Evolutionary conservation across 148 eudicot genomes (phyloP).

Genomic region (Heliosperma pusillum): DNA sequence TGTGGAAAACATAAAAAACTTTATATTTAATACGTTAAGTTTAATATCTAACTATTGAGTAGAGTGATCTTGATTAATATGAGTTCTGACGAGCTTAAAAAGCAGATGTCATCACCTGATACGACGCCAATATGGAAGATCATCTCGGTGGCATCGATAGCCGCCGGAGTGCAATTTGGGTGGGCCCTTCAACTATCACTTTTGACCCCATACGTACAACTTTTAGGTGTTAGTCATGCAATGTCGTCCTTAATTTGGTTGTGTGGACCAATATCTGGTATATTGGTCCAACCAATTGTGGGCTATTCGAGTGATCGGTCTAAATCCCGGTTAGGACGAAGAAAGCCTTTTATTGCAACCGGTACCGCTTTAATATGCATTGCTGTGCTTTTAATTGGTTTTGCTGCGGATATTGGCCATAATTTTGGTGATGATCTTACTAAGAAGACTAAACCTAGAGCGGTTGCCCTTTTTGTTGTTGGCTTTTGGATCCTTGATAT

Average conservation of each 20-base stretch:
- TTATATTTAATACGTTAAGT: background rate
- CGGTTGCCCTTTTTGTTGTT: constrained; percentile 60
- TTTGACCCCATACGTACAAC: constrained; percentile 69
- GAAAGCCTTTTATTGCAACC: constrained; percentile 71
- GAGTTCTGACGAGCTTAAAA: constrained; percentile 22
- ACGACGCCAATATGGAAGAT: constrained; percentile 31
- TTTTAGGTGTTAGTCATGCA: constrained; percentile 56
- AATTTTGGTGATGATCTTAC: constrained; percentile 44
- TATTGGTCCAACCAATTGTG: constrained; percentile 70
- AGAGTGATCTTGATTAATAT: background rate
- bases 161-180: constrained; percentile 80
- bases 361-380: constrained; percentile 44
- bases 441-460: constrained; percentile 48
- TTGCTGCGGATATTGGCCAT: constrained; percentile 66
- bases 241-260: constrained; percentile 79
- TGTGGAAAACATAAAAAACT: too few species aligned
- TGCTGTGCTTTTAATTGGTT: constrained; percentile 69
- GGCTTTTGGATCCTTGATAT: constrained; percentile 87
- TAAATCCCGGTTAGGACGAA: constrained; percentile 52
- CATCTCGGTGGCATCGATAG: constrained; percentile 51
- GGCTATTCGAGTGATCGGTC: constrained; percentile 67
- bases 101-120: constrained; percentile 12
- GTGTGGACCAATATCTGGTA: constrained; percentile 83
- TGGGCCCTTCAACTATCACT: constrained; percentile 86
- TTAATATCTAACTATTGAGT: background rate